Percentiles rank a stretch among this genome's conserved stretches.
Conservation (phyloP, 768 basidiomycete genomes). For the Psilocybe cubensis region DNA sequence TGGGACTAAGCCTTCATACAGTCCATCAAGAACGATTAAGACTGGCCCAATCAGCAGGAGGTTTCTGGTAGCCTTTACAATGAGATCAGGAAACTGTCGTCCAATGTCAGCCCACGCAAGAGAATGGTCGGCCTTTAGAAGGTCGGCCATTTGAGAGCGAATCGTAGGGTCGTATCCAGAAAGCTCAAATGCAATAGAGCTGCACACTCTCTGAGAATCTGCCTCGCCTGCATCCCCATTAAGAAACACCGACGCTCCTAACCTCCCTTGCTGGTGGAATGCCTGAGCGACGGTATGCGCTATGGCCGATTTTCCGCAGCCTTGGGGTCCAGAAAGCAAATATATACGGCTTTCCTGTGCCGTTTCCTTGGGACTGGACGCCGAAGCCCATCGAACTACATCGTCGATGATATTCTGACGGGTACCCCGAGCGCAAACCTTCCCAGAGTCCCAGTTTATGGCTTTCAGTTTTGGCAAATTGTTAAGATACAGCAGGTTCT, state of each 20-base stretch:
- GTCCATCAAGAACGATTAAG: constrained; percentile 6
- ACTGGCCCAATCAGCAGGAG: constrained; percentile 2
- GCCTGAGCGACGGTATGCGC: constrained; percentile 4
- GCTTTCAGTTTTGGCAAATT: not conserved
- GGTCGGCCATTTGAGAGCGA: not conserved
- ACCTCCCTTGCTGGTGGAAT: constrained; percentile 1
- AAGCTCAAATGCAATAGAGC: constrained; percentile 8
- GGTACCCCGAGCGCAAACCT: constrained; percentile 1
- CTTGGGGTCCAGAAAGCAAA: not conserved
- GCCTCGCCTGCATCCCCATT: not conserved
- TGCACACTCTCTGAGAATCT: not conserved
- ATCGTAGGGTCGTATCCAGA: not conserved
- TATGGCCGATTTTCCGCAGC: constrained; percentile 6
- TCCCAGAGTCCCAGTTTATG: not conserved
- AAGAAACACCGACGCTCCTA: constrained; percentile 3
- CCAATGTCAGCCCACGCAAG: constrained; percentile 1
- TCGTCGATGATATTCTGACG: constrained; percentile 2
- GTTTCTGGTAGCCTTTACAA: not conserved
- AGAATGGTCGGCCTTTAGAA: not conserved
- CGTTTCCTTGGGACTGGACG: not conserved
- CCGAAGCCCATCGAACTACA: constrained; percentile 4
- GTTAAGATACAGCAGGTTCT: constrained; percentile 2
- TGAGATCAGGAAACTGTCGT: constrained; percentile 5
- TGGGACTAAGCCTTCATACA: not conserved
- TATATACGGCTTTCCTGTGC: not conserved